Conservation (phyloP, 345 rosid genomes). For the Murraya koenigii region DNA sequence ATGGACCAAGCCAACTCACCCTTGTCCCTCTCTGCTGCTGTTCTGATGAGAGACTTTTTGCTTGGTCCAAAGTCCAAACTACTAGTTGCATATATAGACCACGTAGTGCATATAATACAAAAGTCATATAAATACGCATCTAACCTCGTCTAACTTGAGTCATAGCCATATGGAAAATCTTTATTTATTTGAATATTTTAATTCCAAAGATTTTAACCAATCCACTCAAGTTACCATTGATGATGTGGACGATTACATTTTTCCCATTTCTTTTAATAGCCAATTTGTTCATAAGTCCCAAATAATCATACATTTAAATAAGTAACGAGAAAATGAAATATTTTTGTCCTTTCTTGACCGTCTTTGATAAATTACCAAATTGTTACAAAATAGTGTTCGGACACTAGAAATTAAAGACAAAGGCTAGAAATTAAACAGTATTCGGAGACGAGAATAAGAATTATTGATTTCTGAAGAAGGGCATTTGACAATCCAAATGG, state of each 20-base stretch:
- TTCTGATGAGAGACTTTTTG: background rate
- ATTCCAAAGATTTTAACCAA: background rate
- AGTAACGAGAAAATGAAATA: background rate
- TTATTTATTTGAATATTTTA: background rate
- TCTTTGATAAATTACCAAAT: background rate
- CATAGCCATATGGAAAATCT: too few relatives aligned
- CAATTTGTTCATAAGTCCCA: background rate
- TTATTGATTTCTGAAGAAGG: background rate
- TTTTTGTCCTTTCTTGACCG: background rate
- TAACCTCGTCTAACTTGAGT: background rate
- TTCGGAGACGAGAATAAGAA: background rate
- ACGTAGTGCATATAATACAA: background rate
- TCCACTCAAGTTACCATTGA: background rate
- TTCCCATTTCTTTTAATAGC: background rate
- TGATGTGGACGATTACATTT: background rate
- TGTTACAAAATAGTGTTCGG: too few relatives aligned
- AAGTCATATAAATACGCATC: background rate
- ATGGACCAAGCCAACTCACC: background rate
- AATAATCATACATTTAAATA: background rate
- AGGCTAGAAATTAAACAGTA: background rate
- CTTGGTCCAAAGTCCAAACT: slow-evolving; percentile 7
- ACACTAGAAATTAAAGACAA: too few relatives aligned
- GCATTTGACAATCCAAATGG: background rate
- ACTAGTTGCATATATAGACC: slow-evolving; percentile 5
- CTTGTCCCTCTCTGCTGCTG: background rate